phyloP scores from a whole-genome alignment of 2,329 filamentous ascomycete species.

The Fusarium coffeatum region DNA sequence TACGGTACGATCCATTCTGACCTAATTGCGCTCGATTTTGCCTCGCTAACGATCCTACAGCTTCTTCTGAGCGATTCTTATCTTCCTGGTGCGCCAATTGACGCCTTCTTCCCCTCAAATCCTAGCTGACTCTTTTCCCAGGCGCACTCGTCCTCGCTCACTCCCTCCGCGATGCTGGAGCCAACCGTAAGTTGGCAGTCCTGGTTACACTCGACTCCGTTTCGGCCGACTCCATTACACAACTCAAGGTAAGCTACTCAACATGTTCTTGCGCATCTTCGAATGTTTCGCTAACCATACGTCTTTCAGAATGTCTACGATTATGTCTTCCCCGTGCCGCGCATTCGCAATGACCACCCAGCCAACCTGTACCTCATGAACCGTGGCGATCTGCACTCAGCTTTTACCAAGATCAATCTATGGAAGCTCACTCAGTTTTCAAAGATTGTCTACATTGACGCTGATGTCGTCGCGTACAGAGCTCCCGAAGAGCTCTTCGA shows the following conservation, averaged over 20 bases:
- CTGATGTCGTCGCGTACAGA: slow-evolving; percentile 89
- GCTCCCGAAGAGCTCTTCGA: slow-evolving; percentile 94
- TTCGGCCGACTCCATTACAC: slow-evolving; percentile 77
- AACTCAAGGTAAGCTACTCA: slow-evolving; percentile 75
- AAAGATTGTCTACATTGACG: slow-evolving; percentile 94
- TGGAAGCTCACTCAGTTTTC: slow-evolving; percentile 93
- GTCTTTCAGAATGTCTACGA: slow-evolving; percentile 79
- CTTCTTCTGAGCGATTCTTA: slow-evolving; percentile 93
- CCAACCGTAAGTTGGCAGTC: slow-evolving; percentile 79
- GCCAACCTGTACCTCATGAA: slow-evolving; percentile 93
- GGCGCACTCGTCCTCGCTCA: slow-evolving; percentile 94
- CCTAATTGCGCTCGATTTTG: slow-evolving; percentile 6
- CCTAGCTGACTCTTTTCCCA: slow-evolving; percentile 52
- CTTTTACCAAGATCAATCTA: slow-evolving; percentile 95
- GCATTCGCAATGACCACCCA: slow-evolving; percentile 79
- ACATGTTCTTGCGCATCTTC: background rate
- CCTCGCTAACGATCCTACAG: slow-evolving; percentile 59
- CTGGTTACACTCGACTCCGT: slow-evolving; percentile 85
- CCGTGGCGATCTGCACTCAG: slow-evolving; percentile 87
- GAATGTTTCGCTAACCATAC: slow-evolving; percentile 13
- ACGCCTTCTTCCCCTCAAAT: background rate
- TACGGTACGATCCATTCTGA: slow-evolving; percentile 59
- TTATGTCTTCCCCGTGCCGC: slow-evolving; percentile 85
- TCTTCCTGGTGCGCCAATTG: slow-evolving; percentile 77
- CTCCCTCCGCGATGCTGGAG: slow-evolving; percentile 90